These are phyloP conservation scores for Talaromyces albobiverticillius DNA, from an alignment of 2,329 filamentous ascomycete genomes.

Conservation along the genomic window DNA sequence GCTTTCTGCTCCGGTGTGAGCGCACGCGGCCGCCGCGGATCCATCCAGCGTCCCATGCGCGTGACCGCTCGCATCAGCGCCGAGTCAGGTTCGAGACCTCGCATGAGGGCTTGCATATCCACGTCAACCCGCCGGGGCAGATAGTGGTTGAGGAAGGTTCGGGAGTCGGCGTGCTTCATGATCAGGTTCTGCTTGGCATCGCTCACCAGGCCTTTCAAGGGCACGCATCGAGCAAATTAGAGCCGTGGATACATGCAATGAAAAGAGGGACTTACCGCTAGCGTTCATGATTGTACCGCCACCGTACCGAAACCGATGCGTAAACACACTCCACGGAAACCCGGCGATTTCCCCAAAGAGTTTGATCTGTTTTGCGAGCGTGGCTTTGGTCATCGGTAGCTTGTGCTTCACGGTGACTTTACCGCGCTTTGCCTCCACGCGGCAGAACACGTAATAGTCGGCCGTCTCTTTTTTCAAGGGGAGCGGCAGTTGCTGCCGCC, in stretches of 20 bases:
- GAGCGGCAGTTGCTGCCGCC: constrained; percentile 14
- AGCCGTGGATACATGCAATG: background rate
- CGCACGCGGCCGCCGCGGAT: constrained; percentile 20
- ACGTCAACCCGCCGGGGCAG: constrained; percentile 16
- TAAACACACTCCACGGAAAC: constrained; percentile 1
- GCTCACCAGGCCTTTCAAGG: constrained; percentile 19
- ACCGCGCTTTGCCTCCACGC: background rate
- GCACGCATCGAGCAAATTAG: background rate
- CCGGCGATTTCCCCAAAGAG: background rate
- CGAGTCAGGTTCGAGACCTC: constrained; percentile 19
- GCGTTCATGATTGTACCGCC: constrained; percentile 2
- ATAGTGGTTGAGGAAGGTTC: constrained; percentile 22
- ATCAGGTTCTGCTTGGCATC: constrained; percentile 31
- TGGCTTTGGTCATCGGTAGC: background rate
- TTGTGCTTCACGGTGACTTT: background rate
- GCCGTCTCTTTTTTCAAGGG: constrained; percentile 13
- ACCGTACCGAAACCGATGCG: background rate
- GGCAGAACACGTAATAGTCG: constrained; percentile 2
- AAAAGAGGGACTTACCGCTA: background rate
- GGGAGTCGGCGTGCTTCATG: constrained; percentile 22
- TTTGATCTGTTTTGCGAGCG: background rate
- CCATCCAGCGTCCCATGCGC: constrained; percentile 23
- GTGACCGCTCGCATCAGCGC: constrained; percentile 22
- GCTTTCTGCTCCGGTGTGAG: constrained; percentile 22
- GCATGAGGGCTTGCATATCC: constrained; percentile 20